Conservation (phyloP, 2,329 filamentous ascomycete genomes). For the Phaeophleospora eucalypticola region DNA sequence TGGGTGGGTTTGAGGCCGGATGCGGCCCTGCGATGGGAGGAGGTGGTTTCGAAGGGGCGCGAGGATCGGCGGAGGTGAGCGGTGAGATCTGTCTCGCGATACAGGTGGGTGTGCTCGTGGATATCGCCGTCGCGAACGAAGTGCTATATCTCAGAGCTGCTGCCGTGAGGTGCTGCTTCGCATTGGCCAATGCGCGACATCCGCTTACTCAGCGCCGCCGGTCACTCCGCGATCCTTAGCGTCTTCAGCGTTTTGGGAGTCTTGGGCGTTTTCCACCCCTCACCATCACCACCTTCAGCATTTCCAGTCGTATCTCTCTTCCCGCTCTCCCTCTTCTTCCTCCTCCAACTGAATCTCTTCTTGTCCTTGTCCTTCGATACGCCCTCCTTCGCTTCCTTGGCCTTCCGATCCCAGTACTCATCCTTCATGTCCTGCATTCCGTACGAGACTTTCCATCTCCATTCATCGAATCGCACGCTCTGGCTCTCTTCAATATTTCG, state of each 20-base stretch:
- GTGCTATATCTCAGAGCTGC: background rate
- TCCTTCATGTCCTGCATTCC: slow-evolving; percentile 27
- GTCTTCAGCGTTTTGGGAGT: background rate
- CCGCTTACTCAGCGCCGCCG: slow-evolving; percentile 2
- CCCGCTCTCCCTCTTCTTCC: slow-evolving; percentile 15
- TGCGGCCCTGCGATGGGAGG: background rate
- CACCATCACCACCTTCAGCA: background rate
- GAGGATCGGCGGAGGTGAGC: too few relatives aligned
- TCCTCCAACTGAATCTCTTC: slow-evolving; percentile 26
- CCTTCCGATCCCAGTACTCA: slow-evolving; percentile 28
- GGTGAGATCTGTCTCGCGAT: background rate
- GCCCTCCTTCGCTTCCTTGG: slow-evolving; percentile 16
- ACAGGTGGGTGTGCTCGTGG: background rate
- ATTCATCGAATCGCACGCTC: slow-evolving; percentile 35
- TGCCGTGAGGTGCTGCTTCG: background rate
- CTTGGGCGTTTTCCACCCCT: background rate
- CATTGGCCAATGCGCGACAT: background rate
- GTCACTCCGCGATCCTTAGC: background rate
- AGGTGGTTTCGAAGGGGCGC: background rate
- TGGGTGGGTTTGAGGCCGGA: background rate
- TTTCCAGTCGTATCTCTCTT: too few relatives aligned
- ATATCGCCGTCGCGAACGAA: slow-evolving; percentile 2
- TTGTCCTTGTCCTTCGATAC: slow-evolving; percentile 22
- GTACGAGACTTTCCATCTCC: slow-evolving; percentile 42
- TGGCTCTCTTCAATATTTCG: slow-evolving; percentile 25